Percentiles rank a stretch among this genome's conserved stretches.
Conservation (phyloP, 306 rosid genomes). For the Quercus aquifolioides region DNA sequence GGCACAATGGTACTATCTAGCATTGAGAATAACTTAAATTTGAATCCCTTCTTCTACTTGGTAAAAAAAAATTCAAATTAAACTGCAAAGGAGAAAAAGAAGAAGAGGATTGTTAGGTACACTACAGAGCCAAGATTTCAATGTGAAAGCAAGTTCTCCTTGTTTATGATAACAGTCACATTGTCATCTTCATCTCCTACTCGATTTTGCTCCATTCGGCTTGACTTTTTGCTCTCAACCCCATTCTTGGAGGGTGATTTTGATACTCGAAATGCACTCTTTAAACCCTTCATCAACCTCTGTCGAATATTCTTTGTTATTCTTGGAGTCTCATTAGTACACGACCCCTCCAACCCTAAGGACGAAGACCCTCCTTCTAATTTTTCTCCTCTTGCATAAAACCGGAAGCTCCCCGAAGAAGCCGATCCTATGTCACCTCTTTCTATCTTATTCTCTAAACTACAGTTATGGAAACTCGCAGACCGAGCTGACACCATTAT, state of each 20-base stretch:
- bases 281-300: constrained; percentile 48
- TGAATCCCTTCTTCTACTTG: too few relatives aligned
- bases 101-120: neutral
- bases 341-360: neutral
- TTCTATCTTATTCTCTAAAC: constrained; percentile 16
- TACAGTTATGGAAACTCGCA: constrained; percentile 56
- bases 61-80: neutral
- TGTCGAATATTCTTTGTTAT: constrained; percentile 32
- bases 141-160: neutral
- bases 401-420: constrained; percentile 46
- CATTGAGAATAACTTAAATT: too few relatives aligned
- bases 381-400: neutral
- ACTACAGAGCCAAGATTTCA: neutral
- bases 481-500: constrained; percentile 38
- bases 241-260: constrained; percentile 16
- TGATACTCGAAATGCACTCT: constrained; percentile 51
- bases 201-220: neutral
- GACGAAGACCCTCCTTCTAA: constrained; percentile 4
- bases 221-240: neutral
- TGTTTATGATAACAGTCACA: neutral
- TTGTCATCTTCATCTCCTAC: constrained; percentile 4
- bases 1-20: too few relatives aligned
- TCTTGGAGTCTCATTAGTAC: constrained; percentile 10
- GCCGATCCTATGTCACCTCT: constrained; percentile 55
- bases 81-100: neutral